These are phyloP conservation scores for Lentinula sp. DNA, from an alignment of 768 basidiomycete species.

Conservation along the genomic window DNA sequence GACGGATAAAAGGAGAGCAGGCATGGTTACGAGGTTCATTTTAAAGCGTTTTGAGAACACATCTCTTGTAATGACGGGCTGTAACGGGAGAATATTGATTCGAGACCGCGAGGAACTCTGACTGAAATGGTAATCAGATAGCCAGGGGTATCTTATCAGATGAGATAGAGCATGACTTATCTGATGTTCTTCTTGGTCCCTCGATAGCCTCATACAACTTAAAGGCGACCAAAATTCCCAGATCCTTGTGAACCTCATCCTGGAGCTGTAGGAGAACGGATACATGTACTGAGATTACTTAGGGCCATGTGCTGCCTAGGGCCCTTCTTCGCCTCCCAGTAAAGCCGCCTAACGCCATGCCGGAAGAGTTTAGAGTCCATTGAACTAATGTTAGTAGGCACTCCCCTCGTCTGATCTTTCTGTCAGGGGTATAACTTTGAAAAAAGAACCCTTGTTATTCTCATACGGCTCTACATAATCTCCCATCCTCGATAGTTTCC, in stretches of 20 bases:
- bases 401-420: neutral
- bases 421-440: neutral
- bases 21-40: neutral
- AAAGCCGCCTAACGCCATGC: neutral
- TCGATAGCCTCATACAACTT: neutral
- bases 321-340: neutral
- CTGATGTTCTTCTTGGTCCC: neutral
- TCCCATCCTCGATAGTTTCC: constrained; percentile 3
- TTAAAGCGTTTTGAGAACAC: neutral
- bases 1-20: neutral
- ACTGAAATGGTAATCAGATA: neutral
- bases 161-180: neutral
- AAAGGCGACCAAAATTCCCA: neutral
- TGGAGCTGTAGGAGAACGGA: neutral
- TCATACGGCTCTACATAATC: neutral
- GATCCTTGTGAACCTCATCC: neutral
- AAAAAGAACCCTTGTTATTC: neutral
- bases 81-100: neutral
- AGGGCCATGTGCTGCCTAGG: neutral
- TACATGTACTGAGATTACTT: no score
- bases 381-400: no score
- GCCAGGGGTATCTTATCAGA: neutral
- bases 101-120: neutral
- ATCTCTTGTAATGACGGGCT: neutral
- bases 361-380: no score